Evolutionary conservation across 495 filamentous ascomycete species (phyloP), one percentile per base, ranked within the genome.

Genomic region (Filosporella fistucella): DNA sequence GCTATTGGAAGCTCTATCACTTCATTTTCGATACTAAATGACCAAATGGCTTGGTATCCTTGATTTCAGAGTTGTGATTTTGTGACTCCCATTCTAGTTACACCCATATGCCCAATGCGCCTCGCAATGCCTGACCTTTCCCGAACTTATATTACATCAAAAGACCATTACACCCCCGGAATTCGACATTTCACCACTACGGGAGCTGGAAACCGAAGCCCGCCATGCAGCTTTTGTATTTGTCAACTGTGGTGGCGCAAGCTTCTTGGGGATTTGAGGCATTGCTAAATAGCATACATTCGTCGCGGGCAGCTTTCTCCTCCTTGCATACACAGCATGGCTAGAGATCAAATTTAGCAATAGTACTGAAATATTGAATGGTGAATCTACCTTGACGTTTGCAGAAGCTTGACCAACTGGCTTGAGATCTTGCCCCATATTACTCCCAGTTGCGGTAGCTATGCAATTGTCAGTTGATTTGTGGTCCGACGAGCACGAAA

Each of bases 221-320:
- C 30, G 80, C 81, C 93, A 98, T 98, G 63, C 93, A 98, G 44
- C 68, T 79, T 76, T 84, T 81, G 70, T 98, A 98, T 57, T 83
- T 78, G 12, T 89, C 81, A 53, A 98, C 86, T 45, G 82, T 78
- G 12, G 82, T 74, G 63, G 81, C 71, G 72, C 93, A 98, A 52
- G 91, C 88, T 55, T 74, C 63, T 58, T 88, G 76, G 23, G 90
- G 85, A 59, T 94, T 81, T 47, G 80, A 77, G 52, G 80, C 71
- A 52, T 79, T 88, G 46, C 85, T 90, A 69, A 97, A 96, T 14
- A 98, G 85, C 91, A 98, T 96, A 75, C 93, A 98, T 69, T 98
- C 93, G 67, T 98, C 93, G 50, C 93, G 88, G 50, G 73, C 68
- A 48, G 86, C 75, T 65, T 98, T 98, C 67, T 98, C 93, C 36